Conservation (phyloP, 2,329 filamentous ascomycete species). For the Cryphonectria nitschkei region DNA sequence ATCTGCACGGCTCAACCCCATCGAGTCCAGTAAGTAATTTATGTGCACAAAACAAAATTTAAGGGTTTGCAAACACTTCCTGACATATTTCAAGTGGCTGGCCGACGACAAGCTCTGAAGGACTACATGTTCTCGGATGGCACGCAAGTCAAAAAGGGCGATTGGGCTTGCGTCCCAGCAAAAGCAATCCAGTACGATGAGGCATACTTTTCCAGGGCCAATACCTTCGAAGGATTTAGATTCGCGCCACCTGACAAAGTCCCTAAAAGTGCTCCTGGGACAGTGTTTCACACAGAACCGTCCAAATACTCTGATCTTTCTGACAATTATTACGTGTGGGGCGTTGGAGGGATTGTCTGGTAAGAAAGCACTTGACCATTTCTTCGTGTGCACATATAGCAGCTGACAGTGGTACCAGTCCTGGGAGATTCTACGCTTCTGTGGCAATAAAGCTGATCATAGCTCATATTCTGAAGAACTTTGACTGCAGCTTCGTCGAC, state of each 20-base stretch:
- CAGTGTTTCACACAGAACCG: too few species aligned
- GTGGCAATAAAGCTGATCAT: not conserved
- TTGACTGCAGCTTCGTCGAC: not conserved
- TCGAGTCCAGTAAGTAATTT: conserved; percentile 1
- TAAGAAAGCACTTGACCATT: not conserved
- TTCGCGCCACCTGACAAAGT: not conserved
- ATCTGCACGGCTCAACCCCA: conserved; percentile 32
- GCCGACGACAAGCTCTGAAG: not conserved
- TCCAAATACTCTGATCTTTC: too few species aligned
- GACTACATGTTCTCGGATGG: not conserved
- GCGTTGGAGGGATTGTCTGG: not conserved
- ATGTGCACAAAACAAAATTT: not conserved
- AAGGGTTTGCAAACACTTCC: not conserved
- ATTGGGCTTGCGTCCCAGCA: not conserved
- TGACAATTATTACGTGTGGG: not conserved
- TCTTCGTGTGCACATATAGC: not conserved
- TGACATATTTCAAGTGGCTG: not conserved
- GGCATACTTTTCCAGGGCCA: not conserved
- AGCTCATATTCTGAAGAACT: not conserved
- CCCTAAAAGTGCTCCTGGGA: too few species aligned
- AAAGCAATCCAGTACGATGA: not conserved
- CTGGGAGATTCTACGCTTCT: not conserved
- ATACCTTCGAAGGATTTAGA: not conserved
- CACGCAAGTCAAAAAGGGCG: not conserved
- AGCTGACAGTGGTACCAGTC: not conserved